Evolutionary conservation across 768 basidiomycete species (phyloP), one percentile per base, ranked within the genome.

Genomic region (Suillus clintonianus): DNA sequence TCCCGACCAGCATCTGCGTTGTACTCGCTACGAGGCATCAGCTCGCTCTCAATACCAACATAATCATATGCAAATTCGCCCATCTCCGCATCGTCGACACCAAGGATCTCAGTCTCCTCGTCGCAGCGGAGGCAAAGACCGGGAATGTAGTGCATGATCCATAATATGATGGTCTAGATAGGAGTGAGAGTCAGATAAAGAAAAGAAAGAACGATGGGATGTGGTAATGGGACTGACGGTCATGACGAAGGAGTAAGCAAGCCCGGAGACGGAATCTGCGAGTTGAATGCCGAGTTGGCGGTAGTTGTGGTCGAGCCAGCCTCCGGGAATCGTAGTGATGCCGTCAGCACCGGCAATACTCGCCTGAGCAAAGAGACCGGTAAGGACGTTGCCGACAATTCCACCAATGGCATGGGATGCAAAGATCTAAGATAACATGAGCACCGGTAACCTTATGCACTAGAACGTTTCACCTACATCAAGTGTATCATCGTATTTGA

Each of bases 11-110:
- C 69, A 30, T 51, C 32, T 69, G 70, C 30, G 65, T 67, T 70
- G 68, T 77, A 75, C 58, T 74, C 72, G 64, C 73, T 71, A 36
- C 70, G 71, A 2, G 73, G 74, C 1, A 72, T 61, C 27, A 85
- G 73, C 66, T 85, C 84, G 8, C 78, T 71, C 45, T 92, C 91
- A 57, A 92, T 73, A 13, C 89, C 90, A 37, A 94, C 92, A 66
- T 92, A 95, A 76, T 95, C 92, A 69, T 93, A 94, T 2, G 91
- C 89, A 65, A 87, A 94, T 78, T 96, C 94, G 66, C 94, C 95
- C 84, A 94, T 89, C 79, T 95, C 90, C 1, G 87, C 83, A 70
- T 94, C 91, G 77, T 98, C 96, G 68, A 97, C 88, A 62, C 96
- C 95, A 54, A 97, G 79, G 45, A 89, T 86, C 77, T 92, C 91